Conservation (phyloP, 345 rosid species). For the thale cress (Arabidopsis thaliana) region DNA sequence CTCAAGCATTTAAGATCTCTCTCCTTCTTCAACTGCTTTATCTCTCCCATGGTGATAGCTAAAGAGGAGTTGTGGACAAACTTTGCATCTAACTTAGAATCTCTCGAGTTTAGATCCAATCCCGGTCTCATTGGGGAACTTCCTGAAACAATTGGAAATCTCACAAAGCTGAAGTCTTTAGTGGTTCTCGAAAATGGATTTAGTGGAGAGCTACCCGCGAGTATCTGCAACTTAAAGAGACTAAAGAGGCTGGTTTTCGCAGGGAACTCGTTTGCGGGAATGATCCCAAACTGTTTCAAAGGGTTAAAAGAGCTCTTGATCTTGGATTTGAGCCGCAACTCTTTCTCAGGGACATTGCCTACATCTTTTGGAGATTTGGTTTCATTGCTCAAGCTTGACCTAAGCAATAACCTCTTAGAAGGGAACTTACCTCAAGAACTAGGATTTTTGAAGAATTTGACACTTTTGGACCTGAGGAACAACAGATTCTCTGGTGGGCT, state of each 20-base stretch:
- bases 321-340: conserved; percentile 77
- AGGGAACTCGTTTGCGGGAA: conserved; percentile 61
- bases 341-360: conserved; percentile 70
- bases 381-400: conserved; percentile 81
- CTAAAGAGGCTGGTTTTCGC: conserved; percentile 56
- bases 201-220: conserved; percentile 57
- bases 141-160: conserved; percentile 59
- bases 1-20: conserved; percentile 78
- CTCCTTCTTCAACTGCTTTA: conserved; percentile 78
- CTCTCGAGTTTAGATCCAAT: conserved; percentile 74
- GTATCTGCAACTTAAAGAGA: conserved; percentile 55
- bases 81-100: conserved; percentile 60
- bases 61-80: conserved; percentile 52
- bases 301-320: conserved; percentile 64
- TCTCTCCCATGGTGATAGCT: conserved; percentile 52
- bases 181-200: conserved; percentile 75
- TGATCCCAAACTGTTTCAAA: conserved; percentile 57
- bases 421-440: conserved; percentile 61
- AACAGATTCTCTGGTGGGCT: conserved; percentile 79
- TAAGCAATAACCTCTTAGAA: conserved; percentile 65
- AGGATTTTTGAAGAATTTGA: conserved; percentile 60
- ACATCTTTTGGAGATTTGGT: conserved; percentile 58
- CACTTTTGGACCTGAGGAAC: conserved; percentile 76
- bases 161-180: conserved; percentile 69
- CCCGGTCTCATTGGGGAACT: conserved; percentile 60